These are phyloP conservation scores for Carex pumila DNA, from an alignment of 176 grass and related monocot species.

Conservation along the genomic window DNA sequence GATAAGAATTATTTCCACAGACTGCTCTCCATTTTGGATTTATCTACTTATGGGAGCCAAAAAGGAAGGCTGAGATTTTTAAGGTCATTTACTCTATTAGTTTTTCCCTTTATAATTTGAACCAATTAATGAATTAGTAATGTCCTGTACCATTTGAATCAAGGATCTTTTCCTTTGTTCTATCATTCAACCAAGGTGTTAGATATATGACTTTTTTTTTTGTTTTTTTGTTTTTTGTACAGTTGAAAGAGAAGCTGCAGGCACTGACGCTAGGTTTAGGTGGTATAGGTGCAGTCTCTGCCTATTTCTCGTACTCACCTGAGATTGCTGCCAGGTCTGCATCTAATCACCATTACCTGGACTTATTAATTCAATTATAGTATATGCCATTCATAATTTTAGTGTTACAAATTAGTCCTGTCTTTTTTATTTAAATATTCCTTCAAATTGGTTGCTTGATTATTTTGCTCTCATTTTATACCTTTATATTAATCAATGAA, in stretches of 20 bases:
- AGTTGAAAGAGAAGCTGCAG: conserved; percentile 88
- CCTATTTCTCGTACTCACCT: conserved; percentile 87
- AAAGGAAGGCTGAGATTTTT: not conserved
- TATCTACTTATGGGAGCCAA: not conserved
- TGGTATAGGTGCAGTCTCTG: conserved; percentile 68
- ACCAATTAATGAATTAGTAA: not conserved
- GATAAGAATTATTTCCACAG: not conserved
- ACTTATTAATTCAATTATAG: not conserved
- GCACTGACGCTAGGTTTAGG: conserved; percentile 68
- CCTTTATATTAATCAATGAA: not conserved
- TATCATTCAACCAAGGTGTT: not conserved
- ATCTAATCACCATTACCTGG: not conserved
- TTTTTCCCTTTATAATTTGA: not conserved
- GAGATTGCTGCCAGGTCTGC: conserved; percentile 81
- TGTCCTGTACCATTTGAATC: not conserved
- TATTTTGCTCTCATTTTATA: not conserved
- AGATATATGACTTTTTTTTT: not conserved
- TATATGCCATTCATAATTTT: not conserved
- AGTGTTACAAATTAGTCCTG: not conserved
- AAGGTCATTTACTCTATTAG: not conserved
- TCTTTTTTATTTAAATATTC: not conserved
- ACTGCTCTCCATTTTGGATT: not conserved
- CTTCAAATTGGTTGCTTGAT: not conserved
- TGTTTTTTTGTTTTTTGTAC: conserved; percentile 24
- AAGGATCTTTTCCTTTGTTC: not conserved